Conservation (phyloP, 352 stramenopile genomes). For the Pilasporangium apinafurcum region DNA sequence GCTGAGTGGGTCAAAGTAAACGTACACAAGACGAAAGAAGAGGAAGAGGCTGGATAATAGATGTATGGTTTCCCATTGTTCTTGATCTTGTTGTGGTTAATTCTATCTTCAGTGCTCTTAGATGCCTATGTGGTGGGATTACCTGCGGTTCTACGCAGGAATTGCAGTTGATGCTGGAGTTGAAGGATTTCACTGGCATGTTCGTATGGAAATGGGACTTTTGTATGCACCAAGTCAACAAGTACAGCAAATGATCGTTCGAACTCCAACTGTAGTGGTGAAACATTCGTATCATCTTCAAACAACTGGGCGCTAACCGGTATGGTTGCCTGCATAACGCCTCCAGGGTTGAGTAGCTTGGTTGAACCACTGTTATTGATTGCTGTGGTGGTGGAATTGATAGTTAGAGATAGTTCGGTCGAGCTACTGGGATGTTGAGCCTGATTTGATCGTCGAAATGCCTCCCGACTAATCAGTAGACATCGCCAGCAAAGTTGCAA, state of each 20-base stretch:
- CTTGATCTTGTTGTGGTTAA: background rate
- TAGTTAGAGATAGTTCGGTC: background rate
- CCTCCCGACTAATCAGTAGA: conserved; percentile 51
- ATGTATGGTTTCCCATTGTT: conserved; percentile 3
- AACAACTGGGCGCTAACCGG: too few relatives aligned
- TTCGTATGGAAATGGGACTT: conserved; percentile 24
- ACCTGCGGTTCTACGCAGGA: conserved; percentile 4
- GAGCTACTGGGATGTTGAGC: background rate
- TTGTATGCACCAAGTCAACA: conserved; percentile 28
- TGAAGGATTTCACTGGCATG: conserved; percentile 11
- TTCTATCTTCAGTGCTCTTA: background rate
- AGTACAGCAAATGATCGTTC: conserved; percentile 56
- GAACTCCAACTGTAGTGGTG: conserved; percentile 64
- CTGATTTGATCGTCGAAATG: conserved; percentile 22
- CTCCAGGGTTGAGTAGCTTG: too few relatives aligned
- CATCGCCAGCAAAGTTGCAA: conserved; percentile 44
- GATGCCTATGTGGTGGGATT: background rate
- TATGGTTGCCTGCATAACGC: too few relatives aligned
- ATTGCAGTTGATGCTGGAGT: conserved; percentile 24
- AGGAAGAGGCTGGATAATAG: conserved; percentile 3
- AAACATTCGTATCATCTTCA: conserved; percentile 15
- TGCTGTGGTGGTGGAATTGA: background rate
- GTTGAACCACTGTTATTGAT: background rate
- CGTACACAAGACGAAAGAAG: conserved; percentile 3
- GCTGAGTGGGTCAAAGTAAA: conserved; percentile 62